A percentile compares a stretch with the other conserved stretches of the same genome.
These are phyloP conservation scores for Phytophthora fragariaefolia DNA, from an alignment of 352 stramenopile species.

Conservation along the genomic window DNA sequence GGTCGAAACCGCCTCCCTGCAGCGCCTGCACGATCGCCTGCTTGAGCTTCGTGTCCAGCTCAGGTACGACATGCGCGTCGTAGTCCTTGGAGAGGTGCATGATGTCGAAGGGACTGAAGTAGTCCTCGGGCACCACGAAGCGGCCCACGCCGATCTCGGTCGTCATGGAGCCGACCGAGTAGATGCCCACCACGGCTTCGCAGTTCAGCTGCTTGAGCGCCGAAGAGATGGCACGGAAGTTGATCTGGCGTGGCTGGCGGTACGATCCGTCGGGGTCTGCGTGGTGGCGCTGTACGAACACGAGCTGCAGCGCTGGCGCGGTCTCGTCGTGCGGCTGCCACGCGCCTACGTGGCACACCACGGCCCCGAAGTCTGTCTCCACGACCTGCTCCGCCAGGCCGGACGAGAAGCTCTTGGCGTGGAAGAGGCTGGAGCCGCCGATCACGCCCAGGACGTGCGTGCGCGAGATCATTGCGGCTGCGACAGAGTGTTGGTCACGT, in stretches of 20 bases:
- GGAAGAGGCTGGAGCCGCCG: slow-evolving; percentile 86
- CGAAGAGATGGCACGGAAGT: slow-evolving; percentile 80
- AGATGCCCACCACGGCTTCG: slow-evolving; percentile 82
- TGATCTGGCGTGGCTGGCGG: slow-evolving; percentile 87
- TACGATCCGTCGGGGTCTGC: slow-evolving; percentile 74
- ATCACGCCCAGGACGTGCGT: slow-evolving; percentile 82
- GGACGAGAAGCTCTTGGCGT: slow-evolving; percentile 72
- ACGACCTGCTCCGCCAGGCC: slow-evolving; percentile 62
- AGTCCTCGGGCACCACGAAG: slow-evolving; percentile 87
- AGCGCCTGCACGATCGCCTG: slow-evolving; percentile 58
- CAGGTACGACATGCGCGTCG: slow-evolving; percentile 86
- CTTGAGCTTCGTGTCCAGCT: slow-evolving; percentile 59
- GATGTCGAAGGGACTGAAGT: slow-evolving; percentile 90
- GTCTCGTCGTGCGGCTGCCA: slow-evolving; percentile 38
- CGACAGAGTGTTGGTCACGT: neutral
- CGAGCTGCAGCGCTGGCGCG: slow-evolving; percentile 50
- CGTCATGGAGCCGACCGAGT: slow-evolving; percentile 90
- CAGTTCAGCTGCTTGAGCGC: slow-evolving; percentile 68
- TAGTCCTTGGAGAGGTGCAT: slow-evolving; percentile 84
- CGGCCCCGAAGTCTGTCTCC: slow-evolving; percentile 67
- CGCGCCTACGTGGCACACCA: slow-evolving; percentile 64
- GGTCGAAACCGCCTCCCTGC: slow-evolving; percentile 45
- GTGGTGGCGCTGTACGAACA: slow-evolving; percentile 90
- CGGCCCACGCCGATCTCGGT: slow-evolving; percentile 31
- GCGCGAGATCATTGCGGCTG: slow-evolving; percentile 10